These are phyloP conservation scores for Suhomyces maxii DNA, from an alignment of 1,139 yeast genomes.

Conservation along the genomic window DNA sequence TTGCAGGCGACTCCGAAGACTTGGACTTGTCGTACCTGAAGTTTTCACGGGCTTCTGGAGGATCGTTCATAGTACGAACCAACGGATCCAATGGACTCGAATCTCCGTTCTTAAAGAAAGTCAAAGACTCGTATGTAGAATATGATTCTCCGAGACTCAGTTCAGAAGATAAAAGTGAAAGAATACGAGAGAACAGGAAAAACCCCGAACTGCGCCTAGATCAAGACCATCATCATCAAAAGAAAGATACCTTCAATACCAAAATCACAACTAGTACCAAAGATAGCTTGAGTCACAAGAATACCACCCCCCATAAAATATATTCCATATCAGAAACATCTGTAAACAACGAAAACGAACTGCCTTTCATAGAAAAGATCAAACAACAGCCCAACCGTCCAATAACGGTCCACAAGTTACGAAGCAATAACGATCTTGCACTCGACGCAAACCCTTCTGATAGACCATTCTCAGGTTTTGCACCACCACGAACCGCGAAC, in stretches of 20 bases:
- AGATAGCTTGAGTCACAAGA: neutral
- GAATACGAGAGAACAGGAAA: no score
- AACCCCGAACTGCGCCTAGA: no score
- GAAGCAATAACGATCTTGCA: conserved; percentile 11
- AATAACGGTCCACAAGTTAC: conserved; percentile 14
- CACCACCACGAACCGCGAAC: neutral
- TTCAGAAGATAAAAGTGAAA: neutral
- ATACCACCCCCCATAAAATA: conserved; percentile 4
- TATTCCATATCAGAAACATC: conserved; percentile 13
- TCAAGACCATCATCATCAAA: no score
- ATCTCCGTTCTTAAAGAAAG: conserved; percentile 29
- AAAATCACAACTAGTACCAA: no score
- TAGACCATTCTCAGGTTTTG: neutral
- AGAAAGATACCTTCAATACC: no score
- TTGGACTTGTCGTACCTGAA: conserved; percentile 37
- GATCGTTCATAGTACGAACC: conserved; percentile 17
- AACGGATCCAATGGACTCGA: conserved; percentile 14
- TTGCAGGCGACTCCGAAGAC: conserved; percentile 25
- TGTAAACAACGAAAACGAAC: conserved; percentile 16
- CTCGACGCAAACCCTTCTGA: neutral
- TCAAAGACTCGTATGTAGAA: conserved; percentile 22
- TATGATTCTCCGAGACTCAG: conserved; percentile 1
- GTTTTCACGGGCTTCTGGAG: conserved; percentile 35
- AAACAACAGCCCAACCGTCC: conserved; percentile 1
- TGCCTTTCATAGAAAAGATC: conserved; percentile 19